Conservation (phyloP, 805 yeast species). For the Candida alai region DNA sequence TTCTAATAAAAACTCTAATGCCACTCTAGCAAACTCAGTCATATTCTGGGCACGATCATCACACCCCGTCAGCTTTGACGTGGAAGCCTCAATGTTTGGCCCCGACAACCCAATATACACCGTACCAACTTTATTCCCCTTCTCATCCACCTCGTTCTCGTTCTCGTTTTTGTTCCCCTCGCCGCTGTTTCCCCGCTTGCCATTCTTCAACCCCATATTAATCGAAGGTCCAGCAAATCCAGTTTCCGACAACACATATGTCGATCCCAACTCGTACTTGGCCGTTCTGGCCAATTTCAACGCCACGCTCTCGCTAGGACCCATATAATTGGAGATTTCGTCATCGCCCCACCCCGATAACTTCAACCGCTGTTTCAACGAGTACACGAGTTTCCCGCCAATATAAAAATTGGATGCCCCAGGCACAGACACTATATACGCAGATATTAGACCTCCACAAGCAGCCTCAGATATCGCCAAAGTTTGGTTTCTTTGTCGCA, state of each 20-base stretch:
- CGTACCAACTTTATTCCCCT: constrained; percentile 47
- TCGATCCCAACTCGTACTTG: constrained; percentile 75
- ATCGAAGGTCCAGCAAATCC: constrained; percentile 82
- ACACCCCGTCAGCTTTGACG: constrained; percentile 41
- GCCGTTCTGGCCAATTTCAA: constrained; percentile 73
- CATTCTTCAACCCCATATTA: constrained; percentile 35
- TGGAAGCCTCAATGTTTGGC: constrained; percentile 53
- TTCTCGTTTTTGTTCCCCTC: constrained; percentile 15
- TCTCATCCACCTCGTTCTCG: constrained; percentile 11
- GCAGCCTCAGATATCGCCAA: constrained; percentile 84
- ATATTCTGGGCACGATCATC: constrained; percentile 62
- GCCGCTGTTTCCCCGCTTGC: constrained; percentile 14
- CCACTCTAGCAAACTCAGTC: constrained; percentile 69
- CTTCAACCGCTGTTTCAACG: constrained; percentile 68
- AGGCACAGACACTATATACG: constrained; percentile 75
- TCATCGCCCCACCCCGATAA: constrained; percentile 74
- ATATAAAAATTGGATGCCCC: constrained; percentile 83
- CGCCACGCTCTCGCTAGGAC: constrained; percentile 77
- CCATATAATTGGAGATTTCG: constrained; percentile 71
- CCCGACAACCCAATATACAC: constrained; percentile 72
- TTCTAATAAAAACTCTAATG: constrained; percentile 56
- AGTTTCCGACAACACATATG: constrained; percentile 78
- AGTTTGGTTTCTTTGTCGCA: constrained; percentile 54
- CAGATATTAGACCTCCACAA: constrained; percentile 82
- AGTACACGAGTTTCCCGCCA: constrained; percentile 80